Percentiles rank a stretch among this genome's conserved stretches.
Evolutionary conservation across 139 green algal genomes (phyloP).

Genomic region (Diplosphaera chodatii): DNA sequence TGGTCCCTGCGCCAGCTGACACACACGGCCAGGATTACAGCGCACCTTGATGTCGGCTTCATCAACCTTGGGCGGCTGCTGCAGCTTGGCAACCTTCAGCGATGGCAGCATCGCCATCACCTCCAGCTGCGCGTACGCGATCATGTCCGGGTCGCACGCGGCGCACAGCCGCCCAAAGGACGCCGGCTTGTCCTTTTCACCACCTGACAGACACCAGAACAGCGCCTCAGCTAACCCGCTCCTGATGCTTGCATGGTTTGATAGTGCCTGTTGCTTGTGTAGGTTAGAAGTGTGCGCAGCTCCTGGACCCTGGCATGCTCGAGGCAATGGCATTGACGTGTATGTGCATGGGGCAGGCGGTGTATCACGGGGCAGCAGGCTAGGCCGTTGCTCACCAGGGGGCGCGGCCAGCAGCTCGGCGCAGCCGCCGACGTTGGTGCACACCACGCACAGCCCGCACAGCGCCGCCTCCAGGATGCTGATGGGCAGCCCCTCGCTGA

Average conservation of each 20-base stretch:
- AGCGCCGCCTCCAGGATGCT: slow-evolving; percentile 11
- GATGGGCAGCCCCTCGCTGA: slow-evolving; percentile 13
- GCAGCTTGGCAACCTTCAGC: slow-evolving; percentile 7
- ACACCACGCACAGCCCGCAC: slow-evolving; percentile 13
- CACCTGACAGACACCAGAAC: too few relatives aligned
- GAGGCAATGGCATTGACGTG: too few relatives aligned
- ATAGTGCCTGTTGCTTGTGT: too few relatives aligned
- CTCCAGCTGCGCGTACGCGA: slow-evolving; percentile 11
- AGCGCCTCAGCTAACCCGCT: too few relatives aligned
- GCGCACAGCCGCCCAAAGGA: slow-evolving; percentile 5
- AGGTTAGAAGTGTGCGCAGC: too few relatives aligned
- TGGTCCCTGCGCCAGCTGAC: too few relatives aligned
- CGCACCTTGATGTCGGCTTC: background rate
- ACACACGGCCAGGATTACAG: too few relatives aligned
- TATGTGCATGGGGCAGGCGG: too few relatives aligned
- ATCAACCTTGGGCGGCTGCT: slow-evolving; percentile 2
- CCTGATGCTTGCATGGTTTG: too few relatives aligned
- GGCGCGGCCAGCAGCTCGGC: slow-evolving; percentile 3
- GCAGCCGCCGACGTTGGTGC: slow-evolving; percentile 10
- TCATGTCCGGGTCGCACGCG: slow-evolving; percentile 4
- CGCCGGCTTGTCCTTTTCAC: background rate
- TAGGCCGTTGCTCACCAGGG: too few relatives aligned
- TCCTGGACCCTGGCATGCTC: too few relatives aligned
- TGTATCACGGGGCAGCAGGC: too few relatives aligned
- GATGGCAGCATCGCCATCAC: slow-evolving; percentile 12